Base-by-base conservation (phyloP, 352 stramenopile genomes). In the Phytophthora tentaculata region DNA sequence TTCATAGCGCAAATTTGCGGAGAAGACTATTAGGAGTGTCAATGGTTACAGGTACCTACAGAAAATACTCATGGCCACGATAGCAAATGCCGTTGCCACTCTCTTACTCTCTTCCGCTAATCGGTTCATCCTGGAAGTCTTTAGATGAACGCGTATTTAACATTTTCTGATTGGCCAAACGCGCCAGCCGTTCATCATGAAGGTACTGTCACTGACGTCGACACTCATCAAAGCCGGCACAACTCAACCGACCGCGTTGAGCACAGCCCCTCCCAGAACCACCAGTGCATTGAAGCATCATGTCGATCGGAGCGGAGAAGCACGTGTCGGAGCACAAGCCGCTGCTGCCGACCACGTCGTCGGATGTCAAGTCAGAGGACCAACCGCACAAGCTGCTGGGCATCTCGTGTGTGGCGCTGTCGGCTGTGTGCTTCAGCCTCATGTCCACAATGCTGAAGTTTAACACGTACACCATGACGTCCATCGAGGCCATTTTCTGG, bases 361-460 rank as follows among this genome's bases (percentile, higher is more conserved):
- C 52, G 8, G 41, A 77, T 47, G 52, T 51, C 10, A 75, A 77
- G 53, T 52, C 47, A 2, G 67, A 68, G 29, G 32, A 72, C 7
- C 73, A 71, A 29, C 82, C 80, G 20, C 84, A 91, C 67, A 71
- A 72, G 39, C 65, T 92, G 20, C 56, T 88, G 12, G 86, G 84
- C 43, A 84, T 95, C 28, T 70, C 76, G 53, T 89, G 74, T 58
- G 84, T 95, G 20, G 86, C 86, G 13, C 59, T 80, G 28, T 95
- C 86, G 35, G 84, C 86, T 24, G 77, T 95, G 44, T 92, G 83
- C 70, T 95, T 95, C 65, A 91, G 81, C 56, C 71, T 92, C 76
- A 92, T 93, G 84, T 92, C 87, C 16, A 92, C 81, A 16, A 73
- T 92, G 50, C 52, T 92, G 75, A 95, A 95, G 80, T 90, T 83